phyloP scores from a whole-genome alignment of 331 rosid species.

The Ulmus americana region DNA sequence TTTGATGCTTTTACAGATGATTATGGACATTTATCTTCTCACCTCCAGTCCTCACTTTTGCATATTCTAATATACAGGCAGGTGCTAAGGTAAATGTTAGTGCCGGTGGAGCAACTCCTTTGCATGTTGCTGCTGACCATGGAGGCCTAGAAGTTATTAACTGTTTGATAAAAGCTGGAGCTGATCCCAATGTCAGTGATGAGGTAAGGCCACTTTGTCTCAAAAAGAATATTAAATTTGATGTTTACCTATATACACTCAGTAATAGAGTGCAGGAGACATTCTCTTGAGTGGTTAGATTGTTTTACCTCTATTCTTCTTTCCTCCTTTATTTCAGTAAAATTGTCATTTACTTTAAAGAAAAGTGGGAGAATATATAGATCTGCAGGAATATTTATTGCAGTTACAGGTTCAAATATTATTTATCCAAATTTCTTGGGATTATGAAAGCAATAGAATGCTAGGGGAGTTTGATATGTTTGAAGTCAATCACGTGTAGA shows the following conservation, averaged over 20 bases:
- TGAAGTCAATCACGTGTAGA: too few species aligned
- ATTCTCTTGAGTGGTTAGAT: neutral
- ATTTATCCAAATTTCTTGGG: too few species aligned
- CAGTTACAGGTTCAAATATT: too few species aligned
- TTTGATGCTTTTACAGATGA: neutral
- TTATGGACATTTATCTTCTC: neutral
- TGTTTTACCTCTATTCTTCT: neutral
- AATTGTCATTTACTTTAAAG: neutral
- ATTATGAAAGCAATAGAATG: too few species aligned
- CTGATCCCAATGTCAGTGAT: slow-evolving; percentile 67
- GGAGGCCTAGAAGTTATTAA: slow-evolving; percentile 57
- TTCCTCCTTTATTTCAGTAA: neutral
- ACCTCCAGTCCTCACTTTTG: slow-evolving; percentile 11
- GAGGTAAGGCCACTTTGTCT: slow-evolving; percentile 46
- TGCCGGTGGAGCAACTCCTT: slow-evolving; percentile 94
- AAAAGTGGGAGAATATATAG: neutral
- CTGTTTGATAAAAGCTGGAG: slow-evolving; percentile 75
- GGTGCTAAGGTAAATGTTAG: slow-evolving; percentile 74
- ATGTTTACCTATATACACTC: neutral
- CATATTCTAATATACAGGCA: slow-evolving; percentile 49
- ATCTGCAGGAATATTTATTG: too few species aligned
- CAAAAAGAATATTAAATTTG: neutral
- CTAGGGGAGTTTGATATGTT: too few species aligned
- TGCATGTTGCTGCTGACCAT: slow-evolving; percentile 80
- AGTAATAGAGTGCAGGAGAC: neutral